phyloP scores from a whole-genome alignment of 306 rosid species.

The Cucumis sativus region Cucumber_9930_V3 NC_026661.2:16435501-16436000 shows the following conservation, averaged over 20 bases:
- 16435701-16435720: not conserved
- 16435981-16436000: not conserved
- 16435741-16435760: not conserved
- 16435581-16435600: not conserved
- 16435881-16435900: constrained; percentile 44
- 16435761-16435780: constrained; percentile 35
- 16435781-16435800: constrained; percentile 83
- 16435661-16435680: not conserved
- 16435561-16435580: not conserved
- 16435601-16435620: not conserved
- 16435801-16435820: constrained; percentile 92
- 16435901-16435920: not conserved
- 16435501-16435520: too few relatives aligned
- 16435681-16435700: not conserved
- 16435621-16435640: not conserved
- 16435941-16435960: not conserved
- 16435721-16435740: not conserved
- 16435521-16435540: too few relatives aligned
- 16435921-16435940: not conserved
- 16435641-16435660: not conserved
- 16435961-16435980: not conserved
- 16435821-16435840: constrained; percentile 87
- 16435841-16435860: constrained; percentile 73
- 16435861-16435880: constrained; percentile 77
- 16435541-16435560: not conserved